A percentile compares a stretch with the other conserved stretches of the same genome.
Conservation (phyloP, 495 filamentous ascomycete genomes). For the Aspergillus sclerotioniger region DNA sequence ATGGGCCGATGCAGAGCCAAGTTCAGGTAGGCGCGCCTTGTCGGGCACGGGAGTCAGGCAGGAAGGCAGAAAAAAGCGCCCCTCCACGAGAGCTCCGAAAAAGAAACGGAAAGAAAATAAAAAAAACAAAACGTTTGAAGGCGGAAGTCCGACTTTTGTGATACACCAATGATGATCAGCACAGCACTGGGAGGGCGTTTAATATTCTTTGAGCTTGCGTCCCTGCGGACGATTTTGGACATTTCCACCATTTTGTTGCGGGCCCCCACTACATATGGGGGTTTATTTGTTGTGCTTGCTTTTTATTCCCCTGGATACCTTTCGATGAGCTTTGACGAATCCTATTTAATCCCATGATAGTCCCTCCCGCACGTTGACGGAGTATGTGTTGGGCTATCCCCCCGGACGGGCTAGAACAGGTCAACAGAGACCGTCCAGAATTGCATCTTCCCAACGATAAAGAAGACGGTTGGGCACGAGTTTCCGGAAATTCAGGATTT, state of each 20-base stretch:
- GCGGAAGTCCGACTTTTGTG: neutral
- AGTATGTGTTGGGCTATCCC: too few relatives aligned
- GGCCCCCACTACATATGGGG: neutral
- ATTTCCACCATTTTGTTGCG: slow-evolving; percentile 3
- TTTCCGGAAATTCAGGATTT: too few relatives aligned
- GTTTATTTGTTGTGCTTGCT: slow-evolving; percentile 1
- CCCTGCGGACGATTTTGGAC: neutral
- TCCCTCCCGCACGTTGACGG: too few relatives aligned
- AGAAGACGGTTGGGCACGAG: too few relatives aligned
- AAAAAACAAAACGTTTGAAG: slow-evolving; percentile 1
- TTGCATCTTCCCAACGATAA: too few relatives aligned
- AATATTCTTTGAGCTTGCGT: slow-evolving; percentile 2
- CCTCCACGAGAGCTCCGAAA: neutral
- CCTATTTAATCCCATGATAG: neutral
- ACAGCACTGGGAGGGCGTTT: slow-evolving; percentile 25
- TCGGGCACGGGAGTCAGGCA: neutral
- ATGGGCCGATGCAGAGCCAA: slow-evolving; percentile 95
- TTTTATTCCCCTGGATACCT: slow-evolving; percentile 14
- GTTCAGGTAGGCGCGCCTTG: slow-evolving; percentile 52
- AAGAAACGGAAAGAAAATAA: neutral
- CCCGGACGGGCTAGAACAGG: too few relatives aligned
- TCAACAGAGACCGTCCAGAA: too few relatives aligned
- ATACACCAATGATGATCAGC: slow-evolving; percentile 18
- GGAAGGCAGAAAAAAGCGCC: neutral
- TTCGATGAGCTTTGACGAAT: slow-evolving; percentile 11